Conservation (phyloP, 768 basidiomycete species). For the Royoungia palumana region DNA sequence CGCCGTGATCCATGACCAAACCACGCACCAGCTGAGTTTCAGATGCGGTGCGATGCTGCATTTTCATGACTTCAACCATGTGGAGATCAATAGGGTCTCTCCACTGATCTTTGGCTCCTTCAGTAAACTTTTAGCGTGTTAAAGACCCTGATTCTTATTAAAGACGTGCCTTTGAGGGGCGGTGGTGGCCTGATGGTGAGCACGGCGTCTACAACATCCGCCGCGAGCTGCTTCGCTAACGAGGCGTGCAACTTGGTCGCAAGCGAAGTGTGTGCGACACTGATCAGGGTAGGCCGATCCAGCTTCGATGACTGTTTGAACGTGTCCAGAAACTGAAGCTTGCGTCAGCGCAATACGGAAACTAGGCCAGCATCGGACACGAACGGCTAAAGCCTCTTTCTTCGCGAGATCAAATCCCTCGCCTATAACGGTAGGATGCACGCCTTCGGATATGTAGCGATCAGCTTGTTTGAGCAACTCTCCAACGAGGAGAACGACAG, state of each 20-base stretch:
- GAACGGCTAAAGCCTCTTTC: constrained; percentile 85
- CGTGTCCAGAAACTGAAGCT: constrained; percentile 78
- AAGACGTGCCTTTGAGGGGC: constrained; percentile 51
- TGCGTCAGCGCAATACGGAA: constrained; percentile 20
- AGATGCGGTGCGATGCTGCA: constrained; percentile 98
- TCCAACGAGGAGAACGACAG: constrained; percentile 92
- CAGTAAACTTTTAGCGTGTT: constrained; percentile 22
- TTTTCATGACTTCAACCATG: constrained; percentile 99
- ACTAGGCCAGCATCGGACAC: constrained; percentile 32
- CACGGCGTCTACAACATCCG: constrained; percentile 95
- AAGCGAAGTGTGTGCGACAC: constrained; percentile 93
- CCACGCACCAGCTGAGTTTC: constrained; percentile 96
- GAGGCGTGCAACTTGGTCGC: constrained; percentile 84
- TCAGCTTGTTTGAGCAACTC: constrained; percentile 97
- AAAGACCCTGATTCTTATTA: constrained; percentile 26
- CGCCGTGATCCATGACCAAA: constrained; percentile 95
- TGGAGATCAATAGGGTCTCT: constrained; percentile 94
- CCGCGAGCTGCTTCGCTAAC: constrained; percentile 84
- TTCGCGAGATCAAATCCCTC: constrained; percentile 97
- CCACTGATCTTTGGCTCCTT: constrained; percentile 65
- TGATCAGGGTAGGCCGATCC: constrained; percentile 88
- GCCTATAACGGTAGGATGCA: constrained; percentile 93
- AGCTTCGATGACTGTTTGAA: constrained; percentile 78
- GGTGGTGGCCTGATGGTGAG: constrained; percentile 75
- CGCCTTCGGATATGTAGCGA: constrained; percentile 96